Conservation (phyloP, 768 basidiomycete species). For the Termitomyces sp. region DNA sequence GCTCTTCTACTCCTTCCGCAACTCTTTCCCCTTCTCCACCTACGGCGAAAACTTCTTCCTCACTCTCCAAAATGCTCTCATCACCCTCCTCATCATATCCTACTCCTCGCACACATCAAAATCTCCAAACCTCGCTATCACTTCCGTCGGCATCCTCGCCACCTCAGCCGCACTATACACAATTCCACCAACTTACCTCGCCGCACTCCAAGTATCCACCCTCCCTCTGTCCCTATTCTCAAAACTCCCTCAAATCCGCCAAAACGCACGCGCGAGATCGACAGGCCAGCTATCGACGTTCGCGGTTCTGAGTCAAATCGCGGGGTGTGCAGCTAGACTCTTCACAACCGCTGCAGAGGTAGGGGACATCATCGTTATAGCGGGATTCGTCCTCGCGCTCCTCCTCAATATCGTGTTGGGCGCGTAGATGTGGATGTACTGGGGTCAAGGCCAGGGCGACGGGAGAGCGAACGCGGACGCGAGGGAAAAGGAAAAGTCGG, state of each 20-base stretch:
- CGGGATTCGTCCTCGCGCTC: constrained; percentile 82
- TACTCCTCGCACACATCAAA: constrained; percentile 36
- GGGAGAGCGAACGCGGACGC: constrained; percentile 6
- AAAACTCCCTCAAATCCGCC: constrained; percentile 89
- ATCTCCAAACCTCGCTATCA: constrained; percentile 22
- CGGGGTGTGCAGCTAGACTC: constrained; percentile 84
- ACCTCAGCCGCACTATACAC: constrained; percentile 34
- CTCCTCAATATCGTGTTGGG: constrained; percentile 81
- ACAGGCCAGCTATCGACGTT: constrained; percentile 95
- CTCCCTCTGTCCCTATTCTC: constrained; percentile 90
- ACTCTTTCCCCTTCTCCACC: constrained; percentile 90
- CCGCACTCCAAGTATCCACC: constrained; percentile 76
- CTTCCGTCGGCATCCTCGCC: constrained; percentile 22
- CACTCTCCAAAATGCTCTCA: constrained; percentile 79
- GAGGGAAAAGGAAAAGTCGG: constrained; percentile 8
- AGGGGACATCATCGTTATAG: constrained; percentile 71
- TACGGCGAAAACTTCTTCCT: constrained; percentile 98
- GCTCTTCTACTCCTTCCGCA: constrained; percentile 78
- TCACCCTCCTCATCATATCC: constrained; percentile 81
- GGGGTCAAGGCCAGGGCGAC: constrained; percentile 45
- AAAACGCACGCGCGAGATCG: constrained; percentile 67
- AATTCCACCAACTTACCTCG: constrained; percentile 44
- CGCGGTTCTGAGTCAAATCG: constrained; percentile 83
- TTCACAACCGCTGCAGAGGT: constrained; percentile 94
- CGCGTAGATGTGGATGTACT: constrained; percentile 78